Evolutionary conservation across 176 grass and related monocot genomes (phyloP).

Genomic region (Juncus inflexus): DNA sequence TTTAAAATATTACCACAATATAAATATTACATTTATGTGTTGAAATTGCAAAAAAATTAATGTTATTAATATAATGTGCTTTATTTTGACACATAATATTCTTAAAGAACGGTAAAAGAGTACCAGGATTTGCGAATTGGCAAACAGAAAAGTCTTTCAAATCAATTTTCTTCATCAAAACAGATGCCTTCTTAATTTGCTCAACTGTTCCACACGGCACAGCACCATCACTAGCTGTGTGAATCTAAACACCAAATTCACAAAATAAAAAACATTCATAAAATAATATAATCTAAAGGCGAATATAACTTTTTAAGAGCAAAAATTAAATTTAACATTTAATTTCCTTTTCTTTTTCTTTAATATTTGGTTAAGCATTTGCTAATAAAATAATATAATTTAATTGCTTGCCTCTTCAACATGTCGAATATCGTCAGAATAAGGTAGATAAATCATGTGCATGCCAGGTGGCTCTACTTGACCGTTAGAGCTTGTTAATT

Average conservation of each 20-base stretch:
- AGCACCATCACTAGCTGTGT: slow-evolving; percentile 40
- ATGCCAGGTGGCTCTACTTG: slow-evolving; percentile 87
- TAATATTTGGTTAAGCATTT: too few species aligned
- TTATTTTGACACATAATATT: too few species aligned
- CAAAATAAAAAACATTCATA: not conserved
- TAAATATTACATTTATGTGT: too few species aligned
- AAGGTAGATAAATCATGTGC: slow-evolving; percentile 96
- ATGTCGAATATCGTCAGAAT: slow-evolving; percentile 85
- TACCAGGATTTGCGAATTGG: slow-evolving; percentile 87
- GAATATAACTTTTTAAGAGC: too few species aligned
- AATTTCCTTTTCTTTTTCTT: too few species aligned
- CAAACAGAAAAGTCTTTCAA: slow-evolving; percentile 64
- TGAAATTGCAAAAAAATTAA: too few species aligned
- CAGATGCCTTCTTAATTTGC: slow-evolving; percentile 71
- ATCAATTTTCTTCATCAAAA: slow-evolving; percentile 70
- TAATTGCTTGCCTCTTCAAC: slow-evolving; percentile 65
- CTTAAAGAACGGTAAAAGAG: not conserved
- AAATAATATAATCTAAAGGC: too few species aligned
- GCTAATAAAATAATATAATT: not conserved
- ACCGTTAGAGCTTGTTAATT: slow-evolving; percentile 49
- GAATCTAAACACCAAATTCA: slow-evolving; percentile 44
- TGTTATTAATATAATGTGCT: too few species aligned
- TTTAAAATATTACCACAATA: too few species aligned
- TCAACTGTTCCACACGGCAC: slow-evolving; percentile 70
- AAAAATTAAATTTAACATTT: too few species aligned